Percentiles rank a stretch among this genome's conserved stretches.
phyloP scores from a whole-genome alignment of 2,329 filamentous ascomycete species.

The Penicillium italicum region DNA sequence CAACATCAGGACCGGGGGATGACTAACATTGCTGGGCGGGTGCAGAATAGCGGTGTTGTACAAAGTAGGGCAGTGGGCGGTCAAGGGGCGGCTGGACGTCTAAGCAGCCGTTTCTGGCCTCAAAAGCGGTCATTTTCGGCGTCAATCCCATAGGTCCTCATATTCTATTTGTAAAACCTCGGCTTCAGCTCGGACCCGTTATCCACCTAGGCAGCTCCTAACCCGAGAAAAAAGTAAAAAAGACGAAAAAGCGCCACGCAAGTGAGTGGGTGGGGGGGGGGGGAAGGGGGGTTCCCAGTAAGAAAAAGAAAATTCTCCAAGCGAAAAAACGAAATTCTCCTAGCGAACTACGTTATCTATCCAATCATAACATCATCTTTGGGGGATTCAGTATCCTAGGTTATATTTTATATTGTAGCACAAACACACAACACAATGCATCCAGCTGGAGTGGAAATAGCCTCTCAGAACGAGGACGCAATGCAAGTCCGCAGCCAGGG shows the following conservation, averaged over 20 bases:
- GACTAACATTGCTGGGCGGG: too few relatives aligned
- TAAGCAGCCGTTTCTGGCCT: too few relatives aligned
- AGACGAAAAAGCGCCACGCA: neutral
- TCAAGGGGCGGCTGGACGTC: too few relatives aligned
- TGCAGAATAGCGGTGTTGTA: too few relatives aligned
- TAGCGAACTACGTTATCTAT: neutral
- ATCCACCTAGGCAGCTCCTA: neutral
- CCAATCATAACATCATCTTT: neutral
- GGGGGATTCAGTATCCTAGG: neutral
- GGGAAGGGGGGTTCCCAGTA: neutral
- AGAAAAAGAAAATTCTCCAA: neutral
- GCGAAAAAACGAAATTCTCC: too few relatives aligned
- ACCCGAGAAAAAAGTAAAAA: neutral
- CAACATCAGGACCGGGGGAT: too few relatives aligned
- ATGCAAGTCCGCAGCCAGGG: neutral
- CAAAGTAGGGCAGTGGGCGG: too few relatives aligned
- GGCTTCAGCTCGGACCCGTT: neutral
- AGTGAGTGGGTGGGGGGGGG: conserved; percentile 1
- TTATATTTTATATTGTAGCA: neutral
- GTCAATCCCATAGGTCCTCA: too few relatives aligned
- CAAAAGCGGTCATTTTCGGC: too few relatives aligned
- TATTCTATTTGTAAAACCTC: neutral
- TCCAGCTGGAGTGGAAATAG: conserved; percentile 1
- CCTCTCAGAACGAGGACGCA: neutral
- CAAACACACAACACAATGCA: neutral